Percentiles rank a stretch among this genome's conserved stretches.
Conservation (phyloP, 257 asterid species). For the Striga asiatica region DNA sequence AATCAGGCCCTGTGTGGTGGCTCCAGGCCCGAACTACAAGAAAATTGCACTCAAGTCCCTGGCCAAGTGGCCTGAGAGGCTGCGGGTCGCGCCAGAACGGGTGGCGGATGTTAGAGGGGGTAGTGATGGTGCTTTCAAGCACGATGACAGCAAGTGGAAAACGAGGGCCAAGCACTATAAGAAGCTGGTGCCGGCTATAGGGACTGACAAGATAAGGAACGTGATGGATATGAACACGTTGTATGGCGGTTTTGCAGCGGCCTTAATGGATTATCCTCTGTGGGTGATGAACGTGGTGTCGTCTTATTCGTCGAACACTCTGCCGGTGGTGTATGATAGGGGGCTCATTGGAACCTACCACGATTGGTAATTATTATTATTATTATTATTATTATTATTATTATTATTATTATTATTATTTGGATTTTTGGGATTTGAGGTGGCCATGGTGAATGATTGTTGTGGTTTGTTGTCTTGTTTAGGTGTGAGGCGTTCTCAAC, state of each 20-base stretch:
- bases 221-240: slow-evolving; percentile 95
- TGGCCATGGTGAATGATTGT: not conserved
- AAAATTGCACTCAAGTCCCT: slow-evolving; percentile 45
- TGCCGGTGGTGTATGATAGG: slow-evolving; percentile 79
- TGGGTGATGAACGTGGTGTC: slow-evolving; percentile 98
- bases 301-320: slow-evolving; percentile 70
- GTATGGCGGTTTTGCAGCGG: slow-evolving; percentile 93
- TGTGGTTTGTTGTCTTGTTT: not conserved
- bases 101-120: slow-evolving; percentile 70
- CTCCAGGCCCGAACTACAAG: slow-evolving; percentile 49
- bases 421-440: not conserved
- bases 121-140: slow-evolving; percentile 74
- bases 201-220: slow-evolving; percentile 75
- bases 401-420: not conserved
- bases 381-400: not conserved
- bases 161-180: slow-evolving; percentile 68
- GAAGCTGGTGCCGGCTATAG: slow-evolving; percentile 72
- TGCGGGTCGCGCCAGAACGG: slow-evolving; percentile 72
- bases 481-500: slow-evolving; percentile 99
- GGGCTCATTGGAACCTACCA: slow-evolving; percentile 93
- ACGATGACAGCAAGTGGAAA: slow-evolving; percentile 82
- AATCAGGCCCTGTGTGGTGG: slow-evolving; percentile 77
- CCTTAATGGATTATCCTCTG: slow-evolving; percentile 52
- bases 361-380: slow-evolving; percentile 53
- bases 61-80: slow-evolving; percentile 78